Evolutionary conservation across 2,329 filamentous ascomycete genomes (phyloP).

Genomic region (Aspergillus jensenii): DNA sequence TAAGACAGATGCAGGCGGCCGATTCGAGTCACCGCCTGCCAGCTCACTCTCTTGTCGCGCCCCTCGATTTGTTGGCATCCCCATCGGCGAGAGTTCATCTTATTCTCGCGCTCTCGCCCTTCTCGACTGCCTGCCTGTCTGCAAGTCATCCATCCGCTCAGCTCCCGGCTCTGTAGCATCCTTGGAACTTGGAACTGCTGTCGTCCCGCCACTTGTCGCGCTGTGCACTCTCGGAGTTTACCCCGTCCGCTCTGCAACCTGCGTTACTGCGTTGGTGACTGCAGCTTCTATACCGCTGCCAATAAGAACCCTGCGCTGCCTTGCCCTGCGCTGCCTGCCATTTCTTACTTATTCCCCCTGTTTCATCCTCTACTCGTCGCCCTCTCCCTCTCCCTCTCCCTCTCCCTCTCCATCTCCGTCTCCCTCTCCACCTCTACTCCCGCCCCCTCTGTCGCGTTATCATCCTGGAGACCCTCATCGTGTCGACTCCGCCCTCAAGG

Average conservation of each 20-base stretch:
- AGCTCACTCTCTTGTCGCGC: slow-evolving; percentile 6
- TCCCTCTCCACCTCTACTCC: slow-evolving; percentile 1
- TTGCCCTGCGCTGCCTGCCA: slow-evolving; percentile 9
- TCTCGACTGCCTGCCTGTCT: slow-evolving; percentile 10
- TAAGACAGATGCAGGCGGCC: slow-evolving; percentile 27
- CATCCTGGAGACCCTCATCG: slow-evolving; percentile 21
- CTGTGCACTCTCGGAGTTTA: slow-evolving; percentile 16
- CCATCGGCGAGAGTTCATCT: slow-evolving; percentile 3
- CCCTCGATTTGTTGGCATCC: slow-evolving; percentile 19
- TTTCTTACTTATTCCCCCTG: slow-evolving; percentile 4
- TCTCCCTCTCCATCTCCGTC: not conserved
- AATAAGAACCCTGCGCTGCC: slow-evolving; percentile 4
- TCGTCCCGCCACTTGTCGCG: not conserved
- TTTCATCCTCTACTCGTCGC: slow-evolving; percentile 3
- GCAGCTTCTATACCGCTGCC: slow-evolving; percentile 6
- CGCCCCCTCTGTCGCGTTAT: not conserved
- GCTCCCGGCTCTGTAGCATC: slow-evolving; percentile 5
- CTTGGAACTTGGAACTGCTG: not conserved
- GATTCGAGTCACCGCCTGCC: slow-evolving; percentile 29
- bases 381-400: slow-evolving; percentile 1
- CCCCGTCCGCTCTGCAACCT: not conserved
- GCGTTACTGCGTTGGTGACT: not conserved
- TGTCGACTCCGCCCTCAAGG: slow-evolving; percentile 10
- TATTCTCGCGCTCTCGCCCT: slow-evolving; percentile 4
- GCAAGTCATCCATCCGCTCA: slow-evolving; percentile 20